These are phyloP conservation scores for Rubroboletus pulcherrimus DNA, from an alignment of 768 basidiomycete genomes.

Conservation along the genomic window DNA sequence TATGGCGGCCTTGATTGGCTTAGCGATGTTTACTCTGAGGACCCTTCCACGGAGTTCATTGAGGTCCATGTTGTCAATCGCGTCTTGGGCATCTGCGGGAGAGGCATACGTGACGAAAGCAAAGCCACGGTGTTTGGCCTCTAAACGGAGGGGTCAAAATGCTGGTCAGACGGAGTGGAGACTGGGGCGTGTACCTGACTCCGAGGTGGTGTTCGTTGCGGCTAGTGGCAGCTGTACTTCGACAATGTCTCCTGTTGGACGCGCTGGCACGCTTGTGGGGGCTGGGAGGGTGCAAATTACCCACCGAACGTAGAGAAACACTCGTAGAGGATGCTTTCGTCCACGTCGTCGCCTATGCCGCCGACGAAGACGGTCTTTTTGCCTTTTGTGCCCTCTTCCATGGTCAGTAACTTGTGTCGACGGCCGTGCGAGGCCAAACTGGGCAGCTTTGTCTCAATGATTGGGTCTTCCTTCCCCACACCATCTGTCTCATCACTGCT, in stretches of 20 bases:
- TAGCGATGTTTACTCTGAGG: slow-evolving; percentile 80
- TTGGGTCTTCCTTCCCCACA: slow-evolving; percentile 12
- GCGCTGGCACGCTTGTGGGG: slow-evolving; percentile 3
- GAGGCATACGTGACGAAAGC: slow-evolving; percentile 87
- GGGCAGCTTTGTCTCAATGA: slow-evolving; percentile 13
- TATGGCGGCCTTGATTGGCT: slow-evolving; percentile 70
- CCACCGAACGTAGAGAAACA: slow-evolving; percentile 85
- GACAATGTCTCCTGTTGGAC: slow-evolving; percentile 75
- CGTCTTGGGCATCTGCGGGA: slow-evolving; percentile 84
- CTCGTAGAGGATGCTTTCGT: slow-evolving; percentile 73
- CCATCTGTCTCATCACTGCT: not conserved
- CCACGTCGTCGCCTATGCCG: slow-evolving; percentile 78
- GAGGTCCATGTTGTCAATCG: slow-evolving; percentile 98
- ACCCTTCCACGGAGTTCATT: slow-evolving; percentile 80
- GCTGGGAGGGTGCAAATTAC: slow-evolving; percentile 16
- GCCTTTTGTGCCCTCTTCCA: slow-evolving; percentile 82
- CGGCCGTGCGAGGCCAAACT: not conserved
- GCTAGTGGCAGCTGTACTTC: slow-evolving; percentile 88
- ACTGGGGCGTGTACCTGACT: slow-evolving; percentile 41
- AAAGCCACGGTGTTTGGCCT: slow-evolving; percentile 87
- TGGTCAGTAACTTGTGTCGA: slow-evolving; percentile 21
- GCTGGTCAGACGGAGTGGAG: not conserved
- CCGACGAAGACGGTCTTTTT: slow-evolving; percentile 87
- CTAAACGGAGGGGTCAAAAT: slow-evolving; percentile 32
- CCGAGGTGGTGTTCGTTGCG: slow-evolving; percentile 61